A percentile compares a stretch with the other conserved stretches of the same genome.
Conservation (phyloP, 2,329 filamentous ascomycete genomes). For the Talaromyces sp. region DNA sequence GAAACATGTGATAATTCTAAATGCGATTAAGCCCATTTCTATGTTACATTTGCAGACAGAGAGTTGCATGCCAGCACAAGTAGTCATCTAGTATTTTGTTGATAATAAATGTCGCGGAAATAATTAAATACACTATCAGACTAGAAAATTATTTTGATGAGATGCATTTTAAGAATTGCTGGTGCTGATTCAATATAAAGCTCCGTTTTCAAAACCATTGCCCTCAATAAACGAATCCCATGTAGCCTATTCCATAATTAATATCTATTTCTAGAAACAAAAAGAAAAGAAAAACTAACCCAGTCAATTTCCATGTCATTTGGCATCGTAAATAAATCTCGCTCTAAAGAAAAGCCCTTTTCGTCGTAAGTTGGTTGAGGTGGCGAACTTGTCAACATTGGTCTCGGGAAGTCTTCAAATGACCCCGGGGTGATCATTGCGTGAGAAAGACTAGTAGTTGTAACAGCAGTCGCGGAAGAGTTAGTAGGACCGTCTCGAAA, state of each 20-base stretch:
- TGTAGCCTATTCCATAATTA: constrained; percentile 3
- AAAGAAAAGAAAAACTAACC: constrained; percentile 1
- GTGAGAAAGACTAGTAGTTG: background rate
- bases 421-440: background rate
- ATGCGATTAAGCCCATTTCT: background rate
- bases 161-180: background rate
- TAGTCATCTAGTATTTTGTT: background rate
- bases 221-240: constrained; percentile 12
- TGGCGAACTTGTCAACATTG: background rate
- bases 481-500: background rate
- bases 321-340: constrained; percentile 7
- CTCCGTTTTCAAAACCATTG: constrained; percentile 1
- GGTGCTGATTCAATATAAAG: background rate
- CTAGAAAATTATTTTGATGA: too few species aligned
- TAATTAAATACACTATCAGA: too few species aligned
- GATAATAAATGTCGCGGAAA: too few species aligned
- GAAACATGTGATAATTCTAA: background rate
- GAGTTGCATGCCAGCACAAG: background rate
- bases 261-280: background rate
- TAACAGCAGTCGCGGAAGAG: background rate
- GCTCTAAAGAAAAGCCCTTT: background rate
- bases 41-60: background rate
- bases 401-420: background rate
- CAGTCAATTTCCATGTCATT: constrained; percentile 12
- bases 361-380: background rate